These are phyloP conservation scores for Phaeosphaeria sp. DNA, from an alignment of 2,329 filamentous ascomycete species.

Conservation along the genomic window DNA sequence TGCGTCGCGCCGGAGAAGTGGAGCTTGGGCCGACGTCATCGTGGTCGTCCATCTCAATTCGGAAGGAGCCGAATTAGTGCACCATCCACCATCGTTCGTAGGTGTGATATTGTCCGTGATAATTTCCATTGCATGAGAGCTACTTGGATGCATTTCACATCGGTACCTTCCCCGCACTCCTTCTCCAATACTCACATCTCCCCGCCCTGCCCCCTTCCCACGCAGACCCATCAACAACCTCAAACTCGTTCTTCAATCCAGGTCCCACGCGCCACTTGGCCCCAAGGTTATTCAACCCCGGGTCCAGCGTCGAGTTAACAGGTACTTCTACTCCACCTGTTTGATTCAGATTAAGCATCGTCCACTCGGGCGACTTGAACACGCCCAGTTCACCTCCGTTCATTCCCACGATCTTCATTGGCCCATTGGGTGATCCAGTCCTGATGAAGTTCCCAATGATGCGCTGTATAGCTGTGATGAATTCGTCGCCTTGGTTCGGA, in stretches of 20 bases:
- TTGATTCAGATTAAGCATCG: neutral
- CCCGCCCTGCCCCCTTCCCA: neutral
- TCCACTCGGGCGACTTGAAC: neutral
- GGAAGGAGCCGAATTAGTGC: no score
- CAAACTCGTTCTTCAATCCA: neutral
- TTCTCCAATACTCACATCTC: neutral
- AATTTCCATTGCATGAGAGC: no score
- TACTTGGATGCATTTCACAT: neutral
- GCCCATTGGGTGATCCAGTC: neutral
- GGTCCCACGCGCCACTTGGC: neutral
- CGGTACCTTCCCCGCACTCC: neutral
- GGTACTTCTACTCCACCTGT: neutral
- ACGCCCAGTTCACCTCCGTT: neutral
- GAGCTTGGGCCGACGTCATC: no score
- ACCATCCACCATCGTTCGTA: no score
- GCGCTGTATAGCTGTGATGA: neutral
- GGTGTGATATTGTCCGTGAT: no score
- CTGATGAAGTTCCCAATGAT: neutral
- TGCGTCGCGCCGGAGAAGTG: neutral
- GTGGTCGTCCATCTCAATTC: no score
- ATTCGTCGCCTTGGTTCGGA: neutral
- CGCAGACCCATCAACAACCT: neutral
- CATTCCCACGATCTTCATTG: neutral
- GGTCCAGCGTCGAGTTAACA: neutral
- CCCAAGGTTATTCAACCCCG: neutral